Percentiles rank a stretch among this genome's conserved stretches.
Evolutionary conservation across 805 yeast species (phyloP).

Genomic region (Nakazawaea ambrosiae): DNA sequence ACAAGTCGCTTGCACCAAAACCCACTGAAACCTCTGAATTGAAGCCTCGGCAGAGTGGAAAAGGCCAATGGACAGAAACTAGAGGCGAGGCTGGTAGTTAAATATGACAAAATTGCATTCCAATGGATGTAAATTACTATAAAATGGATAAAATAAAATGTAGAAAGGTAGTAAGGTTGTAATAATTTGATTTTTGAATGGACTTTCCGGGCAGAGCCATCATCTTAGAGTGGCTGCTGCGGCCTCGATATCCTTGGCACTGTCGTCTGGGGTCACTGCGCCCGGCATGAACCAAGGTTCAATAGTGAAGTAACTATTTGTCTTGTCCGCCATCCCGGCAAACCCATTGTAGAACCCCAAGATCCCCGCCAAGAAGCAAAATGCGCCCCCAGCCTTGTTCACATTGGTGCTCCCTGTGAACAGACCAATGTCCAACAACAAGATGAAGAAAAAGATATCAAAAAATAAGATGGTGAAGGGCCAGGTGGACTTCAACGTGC

Average conservation of each 20-base stretch:
- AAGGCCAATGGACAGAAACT: conserved; percentile 62
- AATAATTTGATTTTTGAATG: no score
- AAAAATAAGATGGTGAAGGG: conserved; percentile 32
- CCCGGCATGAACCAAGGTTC: conserved; percentile 45
- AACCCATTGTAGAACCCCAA: conserved; percentile 40
- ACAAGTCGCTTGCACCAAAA: conserved; percentile 22
- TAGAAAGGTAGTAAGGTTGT: no score
- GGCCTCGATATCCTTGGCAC: conserved; percentile 5
- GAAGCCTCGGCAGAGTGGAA: conserved; percentile 69
- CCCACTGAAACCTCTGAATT: no score
- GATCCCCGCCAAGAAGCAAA: conserved; percentile 35
- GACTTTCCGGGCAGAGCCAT: no score
- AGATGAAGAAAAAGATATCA: conserved; percentile 37
- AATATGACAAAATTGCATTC: not conserved
- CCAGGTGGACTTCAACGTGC: conserved; percentile 43
- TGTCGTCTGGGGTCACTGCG: conserved; percentile 15
- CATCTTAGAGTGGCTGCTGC: conserved; percentile 3
- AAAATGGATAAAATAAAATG: not conserved
- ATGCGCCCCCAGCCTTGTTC: conserved; percentile 40
- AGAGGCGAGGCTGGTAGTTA: conserved; percentile 71
- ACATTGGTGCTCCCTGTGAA: conserved; percentile 27
- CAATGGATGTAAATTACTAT: not conserved
- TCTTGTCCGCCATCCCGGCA: conserved; percentile 40
- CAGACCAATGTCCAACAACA: conserved; percentile 36
- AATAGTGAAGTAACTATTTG: conserved; percentile 51